These are phyloP conservation scores for Parasitella parasitica DNA, from an alignment of 371 early-diverging fungal genomes.

Conservation along the genomic window DNA sequence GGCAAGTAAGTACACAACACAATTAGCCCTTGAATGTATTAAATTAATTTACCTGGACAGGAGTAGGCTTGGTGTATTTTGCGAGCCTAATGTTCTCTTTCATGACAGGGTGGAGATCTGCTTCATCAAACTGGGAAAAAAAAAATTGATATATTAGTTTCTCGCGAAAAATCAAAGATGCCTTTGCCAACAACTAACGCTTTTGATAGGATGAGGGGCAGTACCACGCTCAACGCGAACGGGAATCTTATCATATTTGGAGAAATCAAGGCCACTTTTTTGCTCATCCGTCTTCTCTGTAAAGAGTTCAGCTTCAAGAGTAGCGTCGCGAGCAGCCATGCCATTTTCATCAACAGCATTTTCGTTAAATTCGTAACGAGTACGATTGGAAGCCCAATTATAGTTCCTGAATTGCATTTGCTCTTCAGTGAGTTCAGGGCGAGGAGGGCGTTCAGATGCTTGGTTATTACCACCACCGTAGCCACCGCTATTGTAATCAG, in stretches of 20 bases:
- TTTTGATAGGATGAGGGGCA: constrained; percentile 40
- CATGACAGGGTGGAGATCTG: constrained; percentile 48
- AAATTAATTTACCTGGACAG: constrained; percentile 55
- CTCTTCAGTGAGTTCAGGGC: constrained; percentile 25
- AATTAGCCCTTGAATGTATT: background rate
- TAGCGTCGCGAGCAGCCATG: constrained; percentile 44
- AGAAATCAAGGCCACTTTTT: constrained; percentile 58
- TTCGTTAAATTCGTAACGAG: constrained; percentile 56
- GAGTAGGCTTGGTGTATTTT: constrained; percentile 65
- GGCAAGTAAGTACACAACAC: background rate
- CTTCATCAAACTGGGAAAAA: constrained; percentile 43
- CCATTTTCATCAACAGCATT: constrained; percentile 38
- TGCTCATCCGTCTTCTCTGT: constrained; percentile 38
- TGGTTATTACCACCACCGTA: background rate
- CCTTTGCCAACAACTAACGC: constrained; percentile 18
- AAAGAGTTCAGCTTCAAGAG: constrained; percentile 56
- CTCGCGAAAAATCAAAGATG: background rate
- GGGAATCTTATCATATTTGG: constrained; percentile 57
- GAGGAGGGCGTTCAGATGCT: constrained; percentile 10
- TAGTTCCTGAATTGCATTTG: constrained; percentile 30
- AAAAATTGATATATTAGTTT: constrained; percentile 8
- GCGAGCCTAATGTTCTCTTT: constrained; percentile 58
- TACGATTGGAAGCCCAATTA: constrained; percentile 55
- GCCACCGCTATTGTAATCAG: background rate
- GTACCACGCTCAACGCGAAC: constrained; percentile 54